Conservation (phyloP, 192 early-diverging fungal genomes). For the Linnemannia elongata region DNA sequence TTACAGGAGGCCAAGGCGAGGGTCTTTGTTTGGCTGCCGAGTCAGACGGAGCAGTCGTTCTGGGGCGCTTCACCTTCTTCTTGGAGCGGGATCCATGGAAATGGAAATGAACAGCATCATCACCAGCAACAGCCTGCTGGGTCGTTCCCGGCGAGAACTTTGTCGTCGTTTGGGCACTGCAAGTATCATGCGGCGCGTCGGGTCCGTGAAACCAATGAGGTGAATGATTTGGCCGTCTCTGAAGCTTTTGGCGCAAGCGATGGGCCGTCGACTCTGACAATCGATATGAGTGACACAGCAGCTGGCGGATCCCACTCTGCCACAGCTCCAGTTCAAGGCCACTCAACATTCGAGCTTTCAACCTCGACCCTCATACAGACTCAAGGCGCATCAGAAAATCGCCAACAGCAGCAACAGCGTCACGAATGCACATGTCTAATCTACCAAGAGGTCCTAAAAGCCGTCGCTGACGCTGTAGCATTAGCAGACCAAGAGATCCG, state of each 20-base stretch:
- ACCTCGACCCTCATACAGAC: not conserved
- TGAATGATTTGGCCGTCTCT: not conserved
- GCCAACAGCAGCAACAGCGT: not conserved
- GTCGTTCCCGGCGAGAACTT: not conserved
- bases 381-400: not conserved
- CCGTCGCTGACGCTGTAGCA: slow-evolving; percentile 30
- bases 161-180: slow-evolving; percentile 1
- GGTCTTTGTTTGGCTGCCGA: slow-evolving; percentile 38
- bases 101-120: not conserved
- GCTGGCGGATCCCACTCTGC: not conserved
- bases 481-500: slow-evolving; percentile 42
- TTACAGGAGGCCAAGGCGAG: slow-evolving; percentile 12
- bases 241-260: not conserved
- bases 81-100: not conserved
- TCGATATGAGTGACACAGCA: not conserved
- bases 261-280: not conserved
- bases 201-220: not conserved
- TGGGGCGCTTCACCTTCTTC: slow-evolving; percentile 4
- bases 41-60: slow-evolving; percentile 42
- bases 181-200: slow-evolving; percentile 8
- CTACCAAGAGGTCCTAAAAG: slow-evolving; percentile 22
- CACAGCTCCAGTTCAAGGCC: not conserved
- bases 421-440: slow-evolving; percentile 20
- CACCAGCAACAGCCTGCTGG: not conserved
- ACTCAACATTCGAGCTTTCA: slow-evolving; percentile 7